These are phyloP conservation scores for Chrysanthemum seticuspe DNA, from an alignment of 129 eudicot species.

Conservation along the genomic window DNA sequence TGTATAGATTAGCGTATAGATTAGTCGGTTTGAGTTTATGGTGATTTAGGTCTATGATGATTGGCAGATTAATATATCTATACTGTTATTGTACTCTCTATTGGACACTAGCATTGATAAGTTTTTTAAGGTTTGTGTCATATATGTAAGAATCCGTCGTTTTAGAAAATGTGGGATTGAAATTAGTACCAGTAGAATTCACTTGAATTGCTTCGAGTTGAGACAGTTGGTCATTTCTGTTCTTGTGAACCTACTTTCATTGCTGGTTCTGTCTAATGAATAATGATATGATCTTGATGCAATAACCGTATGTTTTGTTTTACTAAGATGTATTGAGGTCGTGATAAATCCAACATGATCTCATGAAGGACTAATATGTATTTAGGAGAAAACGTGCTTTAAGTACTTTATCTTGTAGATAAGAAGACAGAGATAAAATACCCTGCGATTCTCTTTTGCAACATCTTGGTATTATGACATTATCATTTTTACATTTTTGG, in stretches of 20 bases:
- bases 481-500: too few species aligned
- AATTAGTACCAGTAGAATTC: not conserved
- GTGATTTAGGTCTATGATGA: too few species aligned
- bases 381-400: not conserved
- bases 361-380: not conserved
- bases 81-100: too few species aligned
- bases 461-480: not conserved
- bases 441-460: not conserved
- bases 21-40: too few species aligned
- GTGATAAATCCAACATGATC: not conserved
- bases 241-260: too few species aligned
- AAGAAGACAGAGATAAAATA: not conserved
- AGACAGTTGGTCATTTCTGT: too few species aligned
- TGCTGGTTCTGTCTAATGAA: too few species aligned
- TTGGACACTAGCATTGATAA: too few species aligned
- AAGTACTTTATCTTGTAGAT: not conserved
- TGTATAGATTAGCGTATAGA: too few species aligned
- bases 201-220: slow-evolving; percentile 3
- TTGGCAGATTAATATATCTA: too few species aligned
- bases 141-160: not conserved
- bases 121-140: not conserved
- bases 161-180: not conserved
- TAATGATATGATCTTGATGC: too few species aligned
- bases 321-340: not conserved
- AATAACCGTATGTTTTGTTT: not conserved